phyloP scores from a whole-genome alignment of 2,329 filamentous ascomycete genomes.

The Penicillium sp. region DNA sequence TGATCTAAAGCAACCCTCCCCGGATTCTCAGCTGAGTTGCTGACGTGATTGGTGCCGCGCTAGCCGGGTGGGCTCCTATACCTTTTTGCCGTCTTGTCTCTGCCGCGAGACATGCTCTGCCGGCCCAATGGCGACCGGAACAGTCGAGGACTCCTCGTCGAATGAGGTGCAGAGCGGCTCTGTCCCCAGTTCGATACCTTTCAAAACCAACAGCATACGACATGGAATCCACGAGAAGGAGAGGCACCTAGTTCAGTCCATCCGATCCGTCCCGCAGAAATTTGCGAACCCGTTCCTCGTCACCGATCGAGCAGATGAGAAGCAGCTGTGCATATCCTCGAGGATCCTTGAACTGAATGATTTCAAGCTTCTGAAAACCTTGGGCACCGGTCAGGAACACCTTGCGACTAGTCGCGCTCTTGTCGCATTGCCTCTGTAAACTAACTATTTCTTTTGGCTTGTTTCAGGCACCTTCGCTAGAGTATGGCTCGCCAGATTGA shows the following conservation, averaged over 20 bases:
- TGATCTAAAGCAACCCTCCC: conserved; percentile 4
- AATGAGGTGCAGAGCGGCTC: conserved; percentile 25
- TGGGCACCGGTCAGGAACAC: conserved; percentile 47
- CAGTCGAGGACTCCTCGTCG: conserved; percentile 34
- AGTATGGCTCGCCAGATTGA: conserved; percentile 49
- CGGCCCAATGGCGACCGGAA: conserved; percentile 42
- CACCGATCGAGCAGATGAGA: conserved; percentile 38
- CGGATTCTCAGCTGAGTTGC: conserved; percentile 13
- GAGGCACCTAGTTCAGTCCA: conserved; percentile 30
- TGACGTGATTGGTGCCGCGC: conserved; percentile 24
- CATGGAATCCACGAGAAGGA: conserved; percentile 30
- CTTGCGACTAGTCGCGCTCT: background rate
- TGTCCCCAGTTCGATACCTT: conserved; percentile 17
- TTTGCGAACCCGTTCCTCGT: conserved; percentile 38
- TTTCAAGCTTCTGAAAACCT: conserved; percentile 49
- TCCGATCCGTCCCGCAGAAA: conserved; percentile 28
- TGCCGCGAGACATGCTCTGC: conserved; percentile 33
- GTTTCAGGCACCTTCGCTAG: conserved; percentile 51
- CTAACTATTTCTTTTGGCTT: conserved; percentile 10
- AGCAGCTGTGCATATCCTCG: conserved; percentile 39
- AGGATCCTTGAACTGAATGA: conserved; percentile 41
- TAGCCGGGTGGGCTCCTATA: conserved; percentile 20
- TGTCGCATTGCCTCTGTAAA: conserved; percentile 9
- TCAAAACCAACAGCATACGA: conserved; percentile 15
- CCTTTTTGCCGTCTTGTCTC: conserved; percentile 13